These are phyloP conservation scores for Berberis vulgaris DNA, from an alignment of 164 flowering plant genomes.

Conservation along the genomic window DNA sequence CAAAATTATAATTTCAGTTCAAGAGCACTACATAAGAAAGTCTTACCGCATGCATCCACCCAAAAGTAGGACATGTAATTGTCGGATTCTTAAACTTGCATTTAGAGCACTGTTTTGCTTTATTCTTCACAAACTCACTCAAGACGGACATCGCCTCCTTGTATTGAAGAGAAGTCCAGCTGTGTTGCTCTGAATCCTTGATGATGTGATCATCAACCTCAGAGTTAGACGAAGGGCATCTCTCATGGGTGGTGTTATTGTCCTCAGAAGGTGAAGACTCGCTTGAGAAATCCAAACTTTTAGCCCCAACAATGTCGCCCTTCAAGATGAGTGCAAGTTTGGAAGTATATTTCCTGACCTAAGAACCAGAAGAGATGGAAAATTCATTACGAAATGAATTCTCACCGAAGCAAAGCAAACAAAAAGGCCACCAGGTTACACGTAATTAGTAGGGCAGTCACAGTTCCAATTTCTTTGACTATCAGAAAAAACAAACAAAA, in stretches of 20 bases:
- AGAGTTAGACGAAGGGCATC: too few relatives aligned
- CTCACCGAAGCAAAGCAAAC: too few relatives aligned
- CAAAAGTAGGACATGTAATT: constrained; percentile 60
- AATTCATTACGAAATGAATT: neutral
- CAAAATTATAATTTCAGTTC: neutral
- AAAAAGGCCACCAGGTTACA: too few relatives aligned
- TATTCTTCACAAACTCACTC: constrained; percentile 32
- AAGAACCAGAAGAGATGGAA: constrained; percentile 21
- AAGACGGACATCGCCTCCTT: constrained; percentile 49
- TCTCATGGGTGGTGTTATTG: too few relatives aligned
- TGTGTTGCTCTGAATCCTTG: too few relatives aligned
- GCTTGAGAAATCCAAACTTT: too few relatives aligned
- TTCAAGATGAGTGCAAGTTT: constrained; percentile 47
- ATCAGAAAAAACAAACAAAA: too few relatives aligned
- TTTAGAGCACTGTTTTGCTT: constrained; percentile 26
- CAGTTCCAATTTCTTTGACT: too few relatives aligned
- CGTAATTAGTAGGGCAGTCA: too few relatives aligned
- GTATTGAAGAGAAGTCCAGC: constrained; percentile 50
- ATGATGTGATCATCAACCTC: too few relatives aligned
- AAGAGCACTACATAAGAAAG: neutral
- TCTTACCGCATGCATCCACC: constrained; percentile 76
- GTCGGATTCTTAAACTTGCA: constrained; percentile 44
- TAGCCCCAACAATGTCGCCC: constrained; percentile 67
- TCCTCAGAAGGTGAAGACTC: too few relatives aligned
- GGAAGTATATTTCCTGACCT: constrained; percentile 49